Conservation (phyloP, 768 basidiomycete species). For the Gymnopilus dilepis region DNA sequence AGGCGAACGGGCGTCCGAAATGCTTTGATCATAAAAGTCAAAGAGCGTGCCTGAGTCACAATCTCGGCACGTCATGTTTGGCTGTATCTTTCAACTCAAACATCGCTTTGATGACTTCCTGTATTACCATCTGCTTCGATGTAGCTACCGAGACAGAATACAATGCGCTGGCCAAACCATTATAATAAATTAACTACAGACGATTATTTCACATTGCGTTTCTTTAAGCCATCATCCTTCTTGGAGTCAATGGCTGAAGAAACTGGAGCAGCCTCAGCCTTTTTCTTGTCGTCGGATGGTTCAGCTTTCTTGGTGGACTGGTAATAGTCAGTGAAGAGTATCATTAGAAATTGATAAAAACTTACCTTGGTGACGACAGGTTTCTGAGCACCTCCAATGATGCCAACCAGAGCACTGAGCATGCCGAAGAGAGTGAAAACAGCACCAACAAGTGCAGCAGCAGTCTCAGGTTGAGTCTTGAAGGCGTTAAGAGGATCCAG, state of each 20-base stretch:
- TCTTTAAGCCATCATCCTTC: slow-evolving; percentile 77
- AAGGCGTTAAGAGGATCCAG: slow-evolving; percentile 81
- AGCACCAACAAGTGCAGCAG: slow-evolving; percentile 73
- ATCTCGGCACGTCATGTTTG: slow-evolving; percentile 16
- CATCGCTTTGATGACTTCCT: slow-evolving; percentile 9
- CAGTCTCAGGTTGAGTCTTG: slow-evolving; percentile 89
- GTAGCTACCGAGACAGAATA: slow-evolving; percentile 20
- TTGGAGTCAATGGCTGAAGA: slow-evolving; percentile 77
- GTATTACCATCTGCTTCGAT: slow-evolving; percentile 21
- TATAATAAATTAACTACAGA: slow-evolving; percentile 21
- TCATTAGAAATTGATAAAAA: slow-evolving; percentile 8
- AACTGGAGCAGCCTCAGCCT: slow-evolving; percentile 66
- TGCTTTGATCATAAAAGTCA: background rate
- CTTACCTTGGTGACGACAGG: slow-evolving; percentile 73
- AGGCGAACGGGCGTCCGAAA: too few species aligned
- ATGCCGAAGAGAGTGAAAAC: slow-evolving; percentile 84
- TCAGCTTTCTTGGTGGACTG: slow-evolving; percentile 83
- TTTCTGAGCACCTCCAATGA: slow-evolving; percentile 76
- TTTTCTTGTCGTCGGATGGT: slow-evolving; percentile 67
- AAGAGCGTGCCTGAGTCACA: background rate
- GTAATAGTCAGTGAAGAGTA: background rate
- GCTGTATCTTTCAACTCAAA: slow-evolving; percentile 6
- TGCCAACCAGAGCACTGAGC: slow-evolving; percentile 78
- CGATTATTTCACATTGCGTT: slow-evolving; percentile 55
- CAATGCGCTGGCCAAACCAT: slow-evolving; percentile 18